Conservation (phyloP, 306 rosid species). For the Malus sylvestris region DNA sequence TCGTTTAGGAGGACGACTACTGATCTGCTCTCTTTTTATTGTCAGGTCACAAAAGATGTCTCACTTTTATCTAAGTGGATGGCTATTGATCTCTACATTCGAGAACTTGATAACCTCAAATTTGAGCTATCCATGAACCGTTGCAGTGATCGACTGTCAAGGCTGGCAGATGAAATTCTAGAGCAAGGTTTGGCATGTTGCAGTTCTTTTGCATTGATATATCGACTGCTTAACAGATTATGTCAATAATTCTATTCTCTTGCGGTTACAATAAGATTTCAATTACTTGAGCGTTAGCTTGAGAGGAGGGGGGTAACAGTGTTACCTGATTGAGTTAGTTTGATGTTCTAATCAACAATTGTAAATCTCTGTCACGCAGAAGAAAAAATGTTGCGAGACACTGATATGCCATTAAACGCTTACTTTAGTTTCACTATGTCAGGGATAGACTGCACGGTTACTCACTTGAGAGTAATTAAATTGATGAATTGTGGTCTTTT, state of each 20-base stretch:
- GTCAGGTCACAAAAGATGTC: slow-evolving; percentile 87
- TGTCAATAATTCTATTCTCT: neutral
- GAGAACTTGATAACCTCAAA: slow-evolving; percentile 79
- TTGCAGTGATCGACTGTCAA: slow-evolving; percentile 61
- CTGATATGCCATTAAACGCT: neutral
- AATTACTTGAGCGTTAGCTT: neutral
- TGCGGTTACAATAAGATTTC: neutral
- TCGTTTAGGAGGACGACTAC: neutral
- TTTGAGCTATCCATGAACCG: slow-evolving; percentile 90
- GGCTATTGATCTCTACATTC: slow-evolving; percentile 80
- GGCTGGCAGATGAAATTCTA: slow-evolving; percentile 66
- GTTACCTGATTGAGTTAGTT: neutral
- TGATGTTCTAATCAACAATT: neutral
- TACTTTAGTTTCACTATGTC: neutral
- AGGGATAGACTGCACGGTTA: neutral
- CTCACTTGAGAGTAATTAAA: neutral
- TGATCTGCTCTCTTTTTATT: slow-evolving; percentile 10
- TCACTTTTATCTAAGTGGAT: slow-evolving; percentile 89
- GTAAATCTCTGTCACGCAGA: neutral
- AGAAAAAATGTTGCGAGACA: neutral
- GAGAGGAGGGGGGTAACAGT: neutral
- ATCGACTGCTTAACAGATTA: neutral
- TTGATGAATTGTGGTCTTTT: neutral
- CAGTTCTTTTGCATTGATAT: slow-evolving; percentile 3
- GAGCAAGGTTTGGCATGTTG: slow-evolving; percentile 49